Base-by-base conservation (phyloP, 768 basidiomycete species). In the Cystofilobasidium bisporidii region DNA sequence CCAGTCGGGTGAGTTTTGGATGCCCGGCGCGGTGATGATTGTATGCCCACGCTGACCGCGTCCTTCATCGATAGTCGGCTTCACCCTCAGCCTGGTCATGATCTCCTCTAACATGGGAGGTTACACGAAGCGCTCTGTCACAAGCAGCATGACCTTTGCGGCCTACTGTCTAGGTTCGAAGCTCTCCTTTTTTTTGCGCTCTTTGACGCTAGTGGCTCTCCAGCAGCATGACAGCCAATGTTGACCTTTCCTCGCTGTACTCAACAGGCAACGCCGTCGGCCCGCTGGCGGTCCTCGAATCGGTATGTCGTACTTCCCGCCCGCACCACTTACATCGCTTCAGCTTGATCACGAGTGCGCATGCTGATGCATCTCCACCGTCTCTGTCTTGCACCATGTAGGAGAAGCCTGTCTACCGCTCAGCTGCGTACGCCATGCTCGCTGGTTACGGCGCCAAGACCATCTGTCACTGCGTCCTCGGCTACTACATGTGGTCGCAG, bases 1-100 rank as follows among this genome's bases (percentile, higher is more conserved):
- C 48, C 72, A 75, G 61, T 74, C 72, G 30, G 73, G 36, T 36
- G 36, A 5, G 36, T 36, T 12, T 12, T 12, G 36, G 6, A 5
- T 36, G 36, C 36, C 36, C 36, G 5, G 36, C 36, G n/a, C n/a
- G n/a, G n/a, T n/a, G n/a, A n/a, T n/a, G n/a, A n/a, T n/a, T n/a
- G n/a, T n/a, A n/a, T n/a, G n/a, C n/a, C n/a, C n/a, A n/a, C n/a
- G n/a, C n/a, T n/a, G n/a, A n/a, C n/a, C n/a, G n/a, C n/a, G n/a
- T n/a, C 36, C 36, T 36, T 12, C 36, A 5, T 12, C 12, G 6
- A 12, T 12, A 36, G 43, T 77, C 70, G 75, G 76, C 10, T 77
- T 77, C 73, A 76, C 75, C 24, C 73, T 76, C 38, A 76, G 77
- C 69, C 72, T 77, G 47, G 77, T 77, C 65, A 77, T 77, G 77